These are phyloP conservation scores for Boletellus dicymbophilus DNA, from an alignment of 1,284 basidiomycete genomes.

Conservation along the genomic window DNA sequence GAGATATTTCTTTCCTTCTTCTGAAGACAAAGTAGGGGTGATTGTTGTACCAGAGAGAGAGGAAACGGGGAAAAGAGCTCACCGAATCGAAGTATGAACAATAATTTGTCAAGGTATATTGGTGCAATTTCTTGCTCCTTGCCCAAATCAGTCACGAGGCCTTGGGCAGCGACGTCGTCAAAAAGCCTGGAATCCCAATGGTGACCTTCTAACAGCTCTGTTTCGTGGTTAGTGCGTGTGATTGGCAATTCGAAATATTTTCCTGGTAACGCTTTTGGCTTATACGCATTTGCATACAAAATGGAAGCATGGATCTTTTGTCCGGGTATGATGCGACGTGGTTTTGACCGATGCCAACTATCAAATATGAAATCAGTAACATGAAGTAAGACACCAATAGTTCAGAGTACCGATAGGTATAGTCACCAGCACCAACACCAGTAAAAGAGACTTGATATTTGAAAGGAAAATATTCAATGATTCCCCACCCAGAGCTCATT, in stretches of 20 bases:
- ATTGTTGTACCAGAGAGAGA: no score
- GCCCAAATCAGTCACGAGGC: conserved; percentile 11
- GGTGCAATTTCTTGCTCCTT: conserved; percentile 14
- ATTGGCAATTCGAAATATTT: neutral
- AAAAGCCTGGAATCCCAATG: conserved; percentile 28
- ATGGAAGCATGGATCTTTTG: conserved; percentile 16
- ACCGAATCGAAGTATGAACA: no score
- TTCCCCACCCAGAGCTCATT: conserved; percentile 19
- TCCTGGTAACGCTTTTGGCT: neutral
- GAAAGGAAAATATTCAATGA: conserved; percentile 28
- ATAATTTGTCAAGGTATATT: conserved; percentile 23
- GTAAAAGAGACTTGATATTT: conserved; percentile 25
- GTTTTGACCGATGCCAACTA: conserved; percentile 19
- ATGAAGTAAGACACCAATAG: neutral
- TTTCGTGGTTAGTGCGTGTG: neutral
- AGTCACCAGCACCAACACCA: conserved; percentile 10
- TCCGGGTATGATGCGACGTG: no score
- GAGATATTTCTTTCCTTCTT: no score
- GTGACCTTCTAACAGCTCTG: neutral
- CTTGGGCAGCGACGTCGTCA: conserved; percentile 20
- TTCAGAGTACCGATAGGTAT: conserved; percentile 17
- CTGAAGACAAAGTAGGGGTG: no score
- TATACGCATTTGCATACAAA: neutral
- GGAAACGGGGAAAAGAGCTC: conserved; percentile 4
- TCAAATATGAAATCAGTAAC: conserved; percentile 1